Evolutionary conservation across 192 early-diverging fungal species (phyloP), one percentile per base, ranked within the genome.

Genomic region (Geranomyces michiganensis): DNA sequence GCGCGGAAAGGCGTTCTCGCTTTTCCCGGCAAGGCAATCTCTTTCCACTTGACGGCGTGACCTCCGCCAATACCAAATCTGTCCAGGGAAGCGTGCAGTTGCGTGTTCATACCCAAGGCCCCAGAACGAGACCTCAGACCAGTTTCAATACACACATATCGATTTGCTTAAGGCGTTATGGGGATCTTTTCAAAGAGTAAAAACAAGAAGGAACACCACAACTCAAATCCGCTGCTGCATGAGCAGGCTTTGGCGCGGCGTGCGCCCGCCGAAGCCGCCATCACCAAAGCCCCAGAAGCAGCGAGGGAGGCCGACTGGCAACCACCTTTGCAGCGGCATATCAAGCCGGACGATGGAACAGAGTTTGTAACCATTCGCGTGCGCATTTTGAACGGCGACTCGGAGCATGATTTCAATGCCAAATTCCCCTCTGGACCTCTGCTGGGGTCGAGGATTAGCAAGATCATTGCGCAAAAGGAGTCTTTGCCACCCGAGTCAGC

Each of bases 321-420:
- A 24, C 81, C 80, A 3, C 82, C 86, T 0, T 60, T 88, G 14
- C 77, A 80, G 65, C 59, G 79, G 36, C 78, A 86, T 64, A 48
- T 79, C 36, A 79, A 78, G 44, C 74, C 75, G 8, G 63, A 79
- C 36, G 78, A 76, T 62, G 68, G 70, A 22, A 45, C 77, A 4
- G 68, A 74, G 19, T 83, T 72, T 72, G 66, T 85, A 0, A 82
- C 81, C 14, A 76, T 86, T 49, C 67, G 74, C 27, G 82, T 86
- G 0, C 71, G 86, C 24, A 73, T 88, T 10, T 60, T 86, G 24
- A 73, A 72, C 68, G 86, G 84, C 8, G 86, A 87, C 64, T 61
- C 70, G 22, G 82, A 81, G 59, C 72, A 80, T 36, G 83, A 88
- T 59, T 78, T 81, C 66, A 77, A 84, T 70, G 78, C 76, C 7